Evolutionary conservation across 371 early-diverging fungal genomes (phyloP).

Genomic region (Entomophthora muscae): DNA sequence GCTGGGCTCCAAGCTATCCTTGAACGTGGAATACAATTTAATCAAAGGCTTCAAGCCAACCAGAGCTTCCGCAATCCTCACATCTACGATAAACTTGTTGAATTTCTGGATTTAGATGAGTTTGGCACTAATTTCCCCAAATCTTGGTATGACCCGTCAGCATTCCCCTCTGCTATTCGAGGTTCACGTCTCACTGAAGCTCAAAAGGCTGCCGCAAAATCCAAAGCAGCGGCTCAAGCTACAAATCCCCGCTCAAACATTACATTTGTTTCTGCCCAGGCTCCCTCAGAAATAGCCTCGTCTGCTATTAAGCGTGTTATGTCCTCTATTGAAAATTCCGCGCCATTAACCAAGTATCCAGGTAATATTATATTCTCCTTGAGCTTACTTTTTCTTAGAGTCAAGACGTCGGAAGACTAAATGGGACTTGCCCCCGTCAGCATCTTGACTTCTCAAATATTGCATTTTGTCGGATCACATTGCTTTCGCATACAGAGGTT

Average conservation of each 20-base stretch:
- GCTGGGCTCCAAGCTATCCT: neutral
- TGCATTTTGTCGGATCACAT: no score
- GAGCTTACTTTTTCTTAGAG: neutral
- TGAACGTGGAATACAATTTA: slow-evolving; percentile 35
- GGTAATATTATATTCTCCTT: neutral
- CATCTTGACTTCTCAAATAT: no score
- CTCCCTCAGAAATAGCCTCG: neutral
- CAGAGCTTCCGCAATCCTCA: slow-evolving; percentile 59
- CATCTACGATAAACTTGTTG: slow-evolving; percentile 51
- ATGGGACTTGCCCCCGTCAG: neutral
- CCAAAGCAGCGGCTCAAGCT: neutral
- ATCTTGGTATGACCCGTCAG: slow-evolving; percentile 34
- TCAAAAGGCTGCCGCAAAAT: neutral
- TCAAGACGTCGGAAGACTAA: neutral
- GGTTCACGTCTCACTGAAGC: neutral
- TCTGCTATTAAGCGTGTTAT: neutral
- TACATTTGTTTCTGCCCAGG: neutral
- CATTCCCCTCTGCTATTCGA: slow-evolving; percentile 16
- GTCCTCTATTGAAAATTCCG: neutral
- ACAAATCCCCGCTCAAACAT: neutral
- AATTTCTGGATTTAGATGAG: slow-evolving; percentile 44
- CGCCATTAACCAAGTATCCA: neutral
- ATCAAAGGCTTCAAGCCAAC: slow-evolving; percentile 40
- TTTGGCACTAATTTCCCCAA: slow-evolving; percentile 36
- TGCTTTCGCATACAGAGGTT: no score